Conservation (phyloP, 257 asterid genomes). For the Nicotiana attenuata region DNA sequence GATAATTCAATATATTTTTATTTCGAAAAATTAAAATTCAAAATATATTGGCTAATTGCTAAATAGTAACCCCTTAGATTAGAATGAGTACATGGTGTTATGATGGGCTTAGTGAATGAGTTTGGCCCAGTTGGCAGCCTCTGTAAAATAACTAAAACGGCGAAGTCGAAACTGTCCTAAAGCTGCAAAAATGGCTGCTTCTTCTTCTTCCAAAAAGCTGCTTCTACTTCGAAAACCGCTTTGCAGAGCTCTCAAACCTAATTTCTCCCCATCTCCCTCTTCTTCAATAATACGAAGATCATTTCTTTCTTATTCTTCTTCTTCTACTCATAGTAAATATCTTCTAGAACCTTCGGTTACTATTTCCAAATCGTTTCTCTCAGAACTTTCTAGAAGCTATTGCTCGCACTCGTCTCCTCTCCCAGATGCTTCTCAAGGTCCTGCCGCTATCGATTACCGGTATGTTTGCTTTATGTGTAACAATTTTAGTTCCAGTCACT, state of each 20-base stretch:
- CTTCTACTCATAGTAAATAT: neutral
- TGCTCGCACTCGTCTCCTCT: slow-evolving; percentile 37
- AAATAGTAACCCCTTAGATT: too few relatives aligned
- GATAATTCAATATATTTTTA: too few relatives aligned
- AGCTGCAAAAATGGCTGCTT: slow-evolving; percentile 30
- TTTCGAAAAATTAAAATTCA: too few relatives aligned
- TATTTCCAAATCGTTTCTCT: neutral
- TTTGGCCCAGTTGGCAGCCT: neutral
- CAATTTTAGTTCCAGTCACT: neutral
- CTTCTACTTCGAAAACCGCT: slow-evolving; percentile 29
- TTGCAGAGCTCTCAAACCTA: slow-evolving; percentile 24
- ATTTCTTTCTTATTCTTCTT: neutral
- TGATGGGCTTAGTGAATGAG: neutral
- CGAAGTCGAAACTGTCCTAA: neutral
- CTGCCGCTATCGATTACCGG: slow-evolving; percentile 56
- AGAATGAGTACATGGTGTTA: too few relatives aligned
- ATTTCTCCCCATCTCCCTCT: slow-evolving; percentile 14
- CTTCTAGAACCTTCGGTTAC: slow-evolving; percentile 24
- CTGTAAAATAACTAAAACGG: neutral
- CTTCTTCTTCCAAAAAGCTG: slow-evolving; percentile 5
- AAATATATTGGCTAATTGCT: too few relatives aligned
- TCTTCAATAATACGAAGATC: slow-evolving; percentile 9
- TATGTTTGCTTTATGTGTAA: neutral
- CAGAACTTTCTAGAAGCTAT: slow-evolving; percentile 23
- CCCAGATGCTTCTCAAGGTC: slow-evolving; percentile 35